A percentile compares a stretch with the other conserved stretches of the same genome.
phyloP scores from a whole-genome alignment of 2,329 filamentous ascomycete genomes.

The Ustulina deusta region DNA sequence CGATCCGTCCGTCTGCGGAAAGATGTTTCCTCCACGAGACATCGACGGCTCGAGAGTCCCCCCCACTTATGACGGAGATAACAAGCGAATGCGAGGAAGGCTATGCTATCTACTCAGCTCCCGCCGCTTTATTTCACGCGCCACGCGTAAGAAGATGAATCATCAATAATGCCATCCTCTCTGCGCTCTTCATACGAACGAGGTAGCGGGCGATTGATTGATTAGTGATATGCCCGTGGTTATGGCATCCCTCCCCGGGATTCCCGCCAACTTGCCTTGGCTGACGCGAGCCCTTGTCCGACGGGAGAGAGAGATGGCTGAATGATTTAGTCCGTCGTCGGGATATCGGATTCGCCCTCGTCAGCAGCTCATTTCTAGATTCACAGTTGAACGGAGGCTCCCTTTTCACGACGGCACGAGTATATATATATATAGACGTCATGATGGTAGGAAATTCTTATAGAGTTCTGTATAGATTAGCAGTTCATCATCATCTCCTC shows the following conservation, averaged over 20 bases:
- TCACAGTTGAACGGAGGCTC: neutral
- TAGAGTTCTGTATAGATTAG: neutral
- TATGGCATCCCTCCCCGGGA: neutral
- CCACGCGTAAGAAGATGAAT: neutral
- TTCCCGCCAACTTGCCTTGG: neutral
- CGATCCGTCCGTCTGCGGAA: slow-evolving; percentile 21
- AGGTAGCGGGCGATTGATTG: neutral
- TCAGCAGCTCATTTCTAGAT: neutral
- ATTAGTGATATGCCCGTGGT: neutral
- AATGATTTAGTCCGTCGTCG: slow-evolving; percentile 28
- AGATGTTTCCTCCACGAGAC: slow-evolving; percentile 19
- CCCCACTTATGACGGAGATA: neutral
- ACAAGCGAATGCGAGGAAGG: neutral
- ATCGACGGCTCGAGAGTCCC: neutral
- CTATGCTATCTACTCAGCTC: too few species aligned
- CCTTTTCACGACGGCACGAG: neutral
- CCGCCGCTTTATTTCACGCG: neutral
- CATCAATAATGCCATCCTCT: neutral
- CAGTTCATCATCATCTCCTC: neutral
- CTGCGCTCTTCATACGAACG: neutral
- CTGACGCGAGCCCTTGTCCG: neutral
- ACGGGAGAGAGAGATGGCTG: slow-evolving; percentile 10
- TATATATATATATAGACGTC: slow-evolving; percentile 7
- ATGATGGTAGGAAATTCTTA: neutral
- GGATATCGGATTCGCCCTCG: slow-evolving; percentile 9